Evolutionary conservation across 257 asterid genomes (phyloP).

Genomic region (Nicotiana attenuata): DNA sequence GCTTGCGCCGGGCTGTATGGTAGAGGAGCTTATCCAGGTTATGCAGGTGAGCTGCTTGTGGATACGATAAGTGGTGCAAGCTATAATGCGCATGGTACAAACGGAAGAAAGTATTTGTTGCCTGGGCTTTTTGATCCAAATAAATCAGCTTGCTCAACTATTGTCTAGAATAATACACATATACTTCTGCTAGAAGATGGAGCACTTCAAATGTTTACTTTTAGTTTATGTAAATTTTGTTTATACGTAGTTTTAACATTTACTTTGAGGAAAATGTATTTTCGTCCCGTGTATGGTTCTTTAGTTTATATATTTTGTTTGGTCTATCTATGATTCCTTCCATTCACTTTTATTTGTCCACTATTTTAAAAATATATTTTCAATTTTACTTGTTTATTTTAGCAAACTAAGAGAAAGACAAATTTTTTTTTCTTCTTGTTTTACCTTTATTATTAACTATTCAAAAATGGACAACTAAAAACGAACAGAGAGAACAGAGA

Average conservation of each 20-base stretch:
- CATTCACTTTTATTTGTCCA: no score
- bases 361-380: no score
- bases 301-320: no score
- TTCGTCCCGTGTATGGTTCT: background rate
- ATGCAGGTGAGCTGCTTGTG: conserved; percentile 57
- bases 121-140: conserved; percentile 64
- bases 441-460: no score
- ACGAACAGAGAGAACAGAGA: no score
- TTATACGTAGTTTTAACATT: background rate
- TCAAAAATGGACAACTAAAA: no score
- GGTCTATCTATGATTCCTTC: no score
- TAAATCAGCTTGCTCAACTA: conserved; percentile 50
- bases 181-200: conserved; percentile 14
- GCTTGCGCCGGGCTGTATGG: conserved; percentile 78
- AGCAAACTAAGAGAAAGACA: no score
- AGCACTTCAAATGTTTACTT: background rate
- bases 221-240: background rate
- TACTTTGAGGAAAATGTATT: background rate
- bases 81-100: conserved; percentile 61
- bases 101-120: conserved; percentile 50
- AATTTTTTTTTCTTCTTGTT: no score
- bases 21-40: conserved; percentile 75
- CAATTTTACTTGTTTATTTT: no score
- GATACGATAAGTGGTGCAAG: conserved; percentile 64
- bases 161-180: conserved; percentile 36